Conservation (phyloP, 345 rosid genomes). For the Turritis glabra region DNA sequence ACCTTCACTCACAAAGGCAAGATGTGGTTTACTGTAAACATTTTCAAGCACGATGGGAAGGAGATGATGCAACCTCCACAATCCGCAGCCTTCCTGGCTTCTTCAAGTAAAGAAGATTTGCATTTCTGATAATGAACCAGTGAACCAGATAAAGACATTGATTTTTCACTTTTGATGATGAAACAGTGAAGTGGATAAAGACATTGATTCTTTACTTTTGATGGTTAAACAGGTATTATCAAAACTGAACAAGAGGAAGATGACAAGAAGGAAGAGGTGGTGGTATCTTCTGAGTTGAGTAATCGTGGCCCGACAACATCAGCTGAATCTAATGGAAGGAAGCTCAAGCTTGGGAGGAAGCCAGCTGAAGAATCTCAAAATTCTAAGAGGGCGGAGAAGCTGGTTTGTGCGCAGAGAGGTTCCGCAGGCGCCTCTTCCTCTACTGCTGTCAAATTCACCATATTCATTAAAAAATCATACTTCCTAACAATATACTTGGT, state of each 20-base stretch:
- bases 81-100: neutral
- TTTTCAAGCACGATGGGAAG: neutral
- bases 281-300: neutral
- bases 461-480: neutral
- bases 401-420: neutral
- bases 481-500: neutral
- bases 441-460: neutral
- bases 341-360: neutral
- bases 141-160: neutral
- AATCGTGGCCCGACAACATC: neutral
- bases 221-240: neutral
- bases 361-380: neutral
- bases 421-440: neutral
- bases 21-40: neutral
- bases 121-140: neutral
- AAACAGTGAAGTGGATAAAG: neutral
- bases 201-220: neutral
- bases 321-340: neutral
- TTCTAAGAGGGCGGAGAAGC: neutral
- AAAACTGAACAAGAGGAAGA: neutral
- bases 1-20: neutral
- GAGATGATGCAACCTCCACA: neutral
- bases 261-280: neutral
- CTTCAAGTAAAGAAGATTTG: slow-evolving; percentile 5
- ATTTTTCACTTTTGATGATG: neutral